Base-by-base conservation (phyloP, 2,329 filamentous ascomycete species). In the Exophiala dermatitidis region DNA sequence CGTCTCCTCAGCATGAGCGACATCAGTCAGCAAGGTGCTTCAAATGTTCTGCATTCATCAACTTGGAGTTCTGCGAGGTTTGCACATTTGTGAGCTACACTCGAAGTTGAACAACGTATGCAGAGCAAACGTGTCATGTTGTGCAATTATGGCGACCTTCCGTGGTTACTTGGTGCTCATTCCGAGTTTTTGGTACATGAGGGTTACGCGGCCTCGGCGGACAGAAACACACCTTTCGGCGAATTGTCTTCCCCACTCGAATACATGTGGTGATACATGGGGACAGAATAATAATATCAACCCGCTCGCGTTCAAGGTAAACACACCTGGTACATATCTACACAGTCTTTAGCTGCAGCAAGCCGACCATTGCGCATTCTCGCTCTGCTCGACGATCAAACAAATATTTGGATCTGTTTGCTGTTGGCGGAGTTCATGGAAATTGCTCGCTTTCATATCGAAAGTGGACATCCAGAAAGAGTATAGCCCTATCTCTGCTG, bases 361-460 rank as follows among this genome's bases (percentile, higher is more conserved):
- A 34, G 33, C 5, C 10, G 33, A 34, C 10, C 10, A 34, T 6
- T 6, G 5, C 33, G 10, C 37, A 41, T 41, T 19, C 19, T 19
- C 19, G 19, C 19, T 19, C 19, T 19, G 19, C 19, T 19, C 19
- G 19, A 19, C 19, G 19, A 19, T 19, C 19, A 19, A 19, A 19
- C 19, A 19, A 19, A 19, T 19, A 19, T 19, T 19, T 19, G 19
- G 19, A 19, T 19, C 19, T 50, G 32, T 48, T 43, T 33, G 28
- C 40, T 32, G n/a, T 36, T 9, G 26, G 52, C 57, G 53, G 53
- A 59, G 50, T 54, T 54, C 31, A 40, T 59, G 57, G 57, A 59
- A 53, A 59, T 59, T 59, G 46, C 46, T 46, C 53, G 42, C 53
- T 40, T 48, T 30, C 32, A 50, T 54, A 50, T 59, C 54, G 57